phyloP scores from a whole-genome alignment of 2,329 filamentous ascomycete genomes.

The Corynespora cassiicola region DNA sequence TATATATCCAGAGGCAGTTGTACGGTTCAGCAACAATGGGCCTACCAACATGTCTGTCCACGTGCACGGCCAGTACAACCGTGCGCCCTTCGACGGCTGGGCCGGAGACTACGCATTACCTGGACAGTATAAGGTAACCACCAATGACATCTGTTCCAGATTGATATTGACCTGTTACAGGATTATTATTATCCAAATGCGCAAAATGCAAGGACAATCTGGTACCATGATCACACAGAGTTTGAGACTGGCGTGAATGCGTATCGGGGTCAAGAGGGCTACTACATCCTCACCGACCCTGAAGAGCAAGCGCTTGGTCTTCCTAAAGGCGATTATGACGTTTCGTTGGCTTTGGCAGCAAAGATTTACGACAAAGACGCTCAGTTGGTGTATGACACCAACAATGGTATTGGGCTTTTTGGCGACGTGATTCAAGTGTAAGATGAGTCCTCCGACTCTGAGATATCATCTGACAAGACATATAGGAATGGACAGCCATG shows the following conservation, averaged over 20 bases:
- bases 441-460: neutral
- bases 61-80: slow-evolving; percentile 60
- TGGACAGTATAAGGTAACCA: slow-evolving; percentile 58
- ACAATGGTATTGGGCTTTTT: slow-evolving; percentile 57
- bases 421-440: slow-evolving; percentile 64
- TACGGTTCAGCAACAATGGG: slow-evolving; percentile 61
- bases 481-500: slow-evolving; percentile 63
- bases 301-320: slow-evolving; percentile 57
- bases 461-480: no score
- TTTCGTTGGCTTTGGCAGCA: slow-evolving; percentile 58
- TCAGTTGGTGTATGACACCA: slow-evolving; percentile 54
- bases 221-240: slow-evolving; percentile 62
- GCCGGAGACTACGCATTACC: slow-evolving; percentile 59
- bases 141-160: neutral
- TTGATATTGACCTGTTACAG: slow-evolving; percentile 9
- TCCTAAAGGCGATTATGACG: slow-evolving; percentile 60
- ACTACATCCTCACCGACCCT: slow-evolving; percentile 61
- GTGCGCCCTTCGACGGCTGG: slow-evolving; percentile 61
- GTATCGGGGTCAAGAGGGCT: slow-evolving; percentile 63
- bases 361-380: slow-evolving; percentile 62
- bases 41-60: slow-evolving; percentile 56
- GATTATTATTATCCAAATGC: slow-evolving; percentile 69
- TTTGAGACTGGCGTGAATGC: slow-evolving; percentile 60
- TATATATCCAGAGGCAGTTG: slow-evolving; percentile 48
- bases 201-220: slow-evolving; percentile 60